Percentiles rank a stretch among this genome's conserved stretches.
phyloP scores from a whole-genome alignment of 225 moss, liverwort and hornwort genomes.

The Bryum argenteum region DNA sequence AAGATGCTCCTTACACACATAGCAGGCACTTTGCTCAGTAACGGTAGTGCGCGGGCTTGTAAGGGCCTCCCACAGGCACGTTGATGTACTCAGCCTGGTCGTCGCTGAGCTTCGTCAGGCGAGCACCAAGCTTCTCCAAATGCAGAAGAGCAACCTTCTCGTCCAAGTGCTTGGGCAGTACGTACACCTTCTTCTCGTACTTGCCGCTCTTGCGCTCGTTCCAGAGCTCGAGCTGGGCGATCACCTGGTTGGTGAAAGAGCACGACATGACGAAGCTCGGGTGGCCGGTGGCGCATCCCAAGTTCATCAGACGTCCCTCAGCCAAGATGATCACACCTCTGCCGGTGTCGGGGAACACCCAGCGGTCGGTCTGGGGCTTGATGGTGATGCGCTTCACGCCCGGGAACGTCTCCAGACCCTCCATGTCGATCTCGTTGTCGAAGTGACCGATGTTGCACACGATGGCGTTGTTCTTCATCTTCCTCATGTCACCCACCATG shows the following conservation, averaged over 20 bases:
- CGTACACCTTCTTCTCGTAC: conserved; percentile 97
- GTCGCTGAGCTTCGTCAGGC: conserved; percentile 64
- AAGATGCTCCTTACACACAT: too few species aligned
- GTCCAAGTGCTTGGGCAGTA: conserved; percentile 92
- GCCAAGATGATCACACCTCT: conserved; percentile 76
- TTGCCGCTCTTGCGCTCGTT: conserved; percentile 93
- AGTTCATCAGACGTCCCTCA: conserved; percentile 91
- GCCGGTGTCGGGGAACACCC: conserved; percentile 74
- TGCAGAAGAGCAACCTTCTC: conserved; percentile 92
- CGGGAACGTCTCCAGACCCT: conserved; percentile 67
- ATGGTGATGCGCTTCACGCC: conserved; percentile 89
- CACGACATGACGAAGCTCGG: conserved; percentile 98
- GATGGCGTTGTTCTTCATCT: conserved; percentile 99
- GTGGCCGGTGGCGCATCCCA: conserved; percentile 95
- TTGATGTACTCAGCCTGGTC: conserved; percentile 83
- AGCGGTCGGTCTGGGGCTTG: conserved; percentile 95
- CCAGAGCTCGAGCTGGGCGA: conserved; percentile 93
- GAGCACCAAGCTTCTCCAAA: conserved; percentile 78
- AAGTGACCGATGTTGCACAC: conserved; percentile 99
- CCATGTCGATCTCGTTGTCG: conserved; percentile 93
- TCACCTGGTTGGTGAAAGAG: conserved; percentile 97
- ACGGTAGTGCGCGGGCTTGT: conserved; percentile 84
- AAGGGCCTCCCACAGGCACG: conserved; percentile 75
- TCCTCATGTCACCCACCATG: conserved; percentile 88
- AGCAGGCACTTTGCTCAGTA: conserved; percentile 58